Conservation (phyloP, 257 asterid genomes). For the Solanum lycopersicoides region DNA sequence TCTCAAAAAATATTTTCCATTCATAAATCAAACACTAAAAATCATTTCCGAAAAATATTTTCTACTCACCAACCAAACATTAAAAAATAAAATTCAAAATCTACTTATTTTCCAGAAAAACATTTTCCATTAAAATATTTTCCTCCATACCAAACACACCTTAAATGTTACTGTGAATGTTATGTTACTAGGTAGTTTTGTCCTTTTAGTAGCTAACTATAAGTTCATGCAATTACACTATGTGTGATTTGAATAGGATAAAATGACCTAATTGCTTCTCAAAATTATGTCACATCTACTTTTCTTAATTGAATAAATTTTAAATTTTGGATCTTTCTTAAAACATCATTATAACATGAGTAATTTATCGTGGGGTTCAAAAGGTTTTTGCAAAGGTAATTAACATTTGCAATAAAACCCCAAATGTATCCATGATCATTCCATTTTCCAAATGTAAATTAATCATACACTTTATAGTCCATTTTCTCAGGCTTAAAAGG, state of each 20-base stretch:
- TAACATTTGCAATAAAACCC: too few relatives aligned
- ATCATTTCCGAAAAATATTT: too few relatives aligned
- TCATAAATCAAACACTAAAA: too few relatives aligned
- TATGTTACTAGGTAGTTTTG: not conserved
- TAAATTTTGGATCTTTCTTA: not conserved
- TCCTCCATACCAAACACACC: too few relatives aligned
- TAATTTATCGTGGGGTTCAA: not conserved
- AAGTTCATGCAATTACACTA: not conserved
- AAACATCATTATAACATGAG: not conserved
- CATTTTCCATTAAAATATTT: too few relatives aligned
- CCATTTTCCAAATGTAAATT: not conserved
- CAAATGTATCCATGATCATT: too few relatives aligned
- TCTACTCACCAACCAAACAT: too few relatives aligned
- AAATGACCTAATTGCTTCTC: not conserved
- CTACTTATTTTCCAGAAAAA: too few relatives aligned
- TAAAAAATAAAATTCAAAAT: too few relatives aligned
- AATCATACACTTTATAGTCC: not conserved
- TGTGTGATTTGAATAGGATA: not conserved
- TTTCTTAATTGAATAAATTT: not conserved
- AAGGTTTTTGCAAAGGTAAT: not conserved
- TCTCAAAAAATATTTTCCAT: too few relatives aligned
- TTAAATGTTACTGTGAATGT: too few relatives aligned
- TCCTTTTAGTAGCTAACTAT: not conserved
- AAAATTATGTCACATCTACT: not conserved
- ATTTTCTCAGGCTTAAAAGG: not conserved